Percentiles rank a stretch among this genome's conserved stretches.
phyloP scores from a whole-genome alignment of 345 rosid species.

The Anastatica hierochuntica region DNA sequence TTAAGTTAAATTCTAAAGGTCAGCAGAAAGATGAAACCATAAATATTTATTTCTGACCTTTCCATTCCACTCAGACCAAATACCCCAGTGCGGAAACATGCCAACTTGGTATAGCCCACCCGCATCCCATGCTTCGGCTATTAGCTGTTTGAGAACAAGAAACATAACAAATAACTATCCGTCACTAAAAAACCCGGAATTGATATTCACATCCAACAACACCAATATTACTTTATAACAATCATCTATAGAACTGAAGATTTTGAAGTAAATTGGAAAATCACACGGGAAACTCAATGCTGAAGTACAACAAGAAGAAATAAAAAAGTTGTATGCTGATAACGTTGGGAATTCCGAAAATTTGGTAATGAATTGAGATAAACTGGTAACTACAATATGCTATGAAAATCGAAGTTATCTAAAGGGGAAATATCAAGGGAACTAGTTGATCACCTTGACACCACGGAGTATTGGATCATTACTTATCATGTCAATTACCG shows the following conservation, averaged over 20 bases:
- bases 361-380: no score
- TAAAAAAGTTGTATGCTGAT: no score
- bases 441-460: conserved; percentile 54
- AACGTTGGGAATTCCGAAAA: no score
- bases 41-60: conserved; percentile 45
- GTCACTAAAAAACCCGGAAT: not conserved
- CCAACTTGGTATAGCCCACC: conserved; percentile 99
- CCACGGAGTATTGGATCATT: conserved; percentile 83
- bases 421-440: not conserved
- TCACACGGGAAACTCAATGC: not conserved
- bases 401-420: not conserved
- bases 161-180: not conserved
- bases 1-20: not conserved
- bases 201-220: not conserved
- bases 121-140: conserved; percentile 98
- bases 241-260: not conserved
- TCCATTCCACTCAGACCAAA: conserved; percentile 99
- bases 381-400: not conserved
- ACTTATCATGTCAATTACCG: conserved; percentile 81
- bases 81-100: conserved; percentile 86
- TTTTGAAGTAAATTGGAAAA: not conserved
- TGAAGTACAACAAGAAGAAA: no score
- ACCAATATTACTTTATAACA: not conserved
- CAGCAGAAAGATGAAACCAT: not conserved
- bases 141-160: conserved; percentile 46